phyloP scores from a whole-genome alignment of 2,329 filamentous ascomycete genomes.

The Pseudogymnoascus sp. region DNA sequence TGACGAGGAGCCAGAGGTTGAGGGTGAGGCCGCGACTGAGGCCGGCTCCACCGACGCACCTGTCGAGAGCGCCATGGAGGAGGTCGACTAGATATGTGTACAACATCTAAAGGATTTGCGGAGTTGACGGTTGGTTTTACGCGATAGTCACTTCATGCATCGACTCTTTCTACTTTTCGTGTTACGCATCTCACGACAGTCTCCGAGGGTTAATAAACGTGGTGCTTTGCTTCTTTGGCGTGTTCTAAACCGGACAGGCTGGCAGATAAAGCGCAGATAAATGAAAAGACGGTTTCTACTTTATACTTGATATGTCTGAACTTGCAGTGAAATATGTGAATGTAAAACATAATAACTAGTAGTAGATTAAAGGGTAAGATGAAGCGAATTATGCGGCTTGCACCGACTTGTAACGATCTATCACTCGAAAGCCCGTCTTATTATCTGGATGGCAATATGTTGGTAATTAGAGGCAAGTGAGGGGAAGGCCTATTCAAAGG shows the following conservation, averaged over 20 bases:
- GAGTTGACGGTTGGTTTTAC: constrained; percentile 6
- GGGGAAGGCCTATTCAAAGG: no score
- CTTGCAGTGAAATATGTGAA: neutral
- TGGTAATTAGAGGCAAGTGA: neutral
- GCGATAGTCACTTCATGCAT: constrained; percentile 7
- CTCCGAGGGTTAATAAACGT: constrained; percentile 5
- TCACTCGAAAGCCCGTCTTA: neutral
- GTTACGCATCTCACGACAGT: constrained; percentile 9
- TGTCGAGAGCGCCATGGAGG: constrained; percentile 88
- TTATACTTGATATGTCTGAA: neutral
- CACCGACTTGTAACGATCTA: neutral
- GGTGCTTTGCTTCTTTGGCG: constrained; percentile 6
- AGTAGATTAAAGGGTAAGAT: neutral
- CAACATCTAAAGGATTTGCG: constrained; percentile 8
- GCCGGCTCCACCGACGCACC: constrained; percentile 47
- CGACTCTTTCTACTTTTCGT: constrained; percentile 7
- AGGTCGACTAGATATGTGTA: constrained; percentile 73
- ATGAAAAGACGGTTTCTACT: constrained; percentile 1
- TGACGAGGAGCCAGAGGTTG: constrained; percentile 80
- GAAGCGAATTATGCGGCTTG: neutral
- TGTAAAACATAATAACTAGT: neutral
- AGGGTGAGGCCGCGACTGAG: constrained; percentile 52
- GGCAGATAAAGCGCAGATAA: neutral
- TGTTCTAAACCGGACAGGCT: constrained; percentile 5
- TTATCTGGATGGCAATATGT: neutral